Evolutionary conservation across 495 filamentous ascomycete genomes (phyloP), one percentile per base, ranked within the genome.

Genomic region (Podospora conica): DNA sequence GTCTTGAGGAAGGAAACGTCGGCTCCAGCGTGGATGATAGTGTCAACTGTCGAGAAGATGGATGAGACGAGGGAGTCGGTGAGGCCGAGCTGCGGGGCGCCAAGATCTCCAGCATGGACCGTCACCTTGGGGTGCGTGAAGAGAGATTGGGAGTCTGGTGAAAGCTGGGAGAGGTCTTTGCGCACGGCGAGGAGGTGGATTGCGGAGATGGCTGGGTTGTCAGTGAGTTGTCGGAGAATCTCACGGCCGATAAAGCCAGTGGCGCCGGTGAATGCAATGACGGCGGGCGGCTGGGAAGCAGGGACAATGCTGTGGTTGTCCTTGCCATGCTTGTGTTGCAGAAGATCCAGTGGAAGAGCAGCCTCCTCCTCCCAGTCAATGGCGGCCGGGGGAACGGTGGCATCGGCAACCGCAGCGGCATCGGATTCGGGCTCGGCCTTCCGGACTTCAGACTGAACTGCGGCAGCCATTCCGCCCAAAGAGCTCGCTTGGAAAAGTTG

Each of bases 21-120:
- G 0, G 84, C 81, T 9, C 83, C 85, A 66, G 78, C 81, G 71
- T 87, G 85, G 33, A 88, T 79, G 28, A 86, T 70, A 6, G 65
- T 65, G 55, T 86, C 76, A 0, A 74, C 79, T 2, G 60, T 53
- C 5, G 15, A 15, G 23, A 74, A 79, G 1, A 87, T 68, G 0
- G 31, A 58, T 1, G 10, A 11, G 11, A 66, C 67, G 0, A 79
- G 72, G 0, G 55, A 27, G 0, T 72, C 65, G 0, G 72, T 71
- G 0, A 85, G 71, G 8, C 83, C 84, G 0, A 85, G 73, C 0
- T 22, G 67, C 72, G 65, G 82, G 28, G 65, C 66, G 74, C 60
- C 78, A 71, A 72, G 60, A 61, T 84, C 72, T 0, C 84, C 84
- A 0, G 33, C n/a, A 65, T 82, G 70, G 0, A 74, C n/a, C 10